phyloP scores from a whole-genome alignment of 2,329 filamentous ascomycete genomes.

The Fusarium verrucosum region DNA sequence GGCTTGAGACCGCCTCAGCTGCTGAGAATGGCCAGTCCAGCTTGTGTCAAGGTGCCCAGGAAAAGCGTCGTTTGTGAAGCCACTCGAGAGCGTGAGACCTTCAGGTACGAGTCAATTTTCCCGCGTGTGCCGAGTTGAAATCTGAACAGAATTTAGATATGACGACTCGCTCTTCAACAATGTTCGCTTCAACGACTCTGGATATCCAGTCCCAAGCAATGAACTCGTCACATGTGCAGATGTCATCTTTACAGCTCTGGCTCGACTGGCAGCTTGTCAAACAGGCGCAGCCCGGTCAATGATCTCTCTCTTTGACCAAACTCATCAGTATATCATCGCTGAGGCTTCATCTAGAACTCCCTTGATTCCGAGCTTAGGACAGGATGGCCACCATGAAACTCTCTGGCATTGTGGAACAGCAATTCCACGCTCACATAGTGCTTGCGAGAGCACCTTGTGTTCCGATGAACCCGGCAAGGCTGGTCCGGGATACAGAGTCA shows the following conservation, averaged over 20 bases:
- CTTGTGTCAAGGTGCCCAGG: constrained; percentile 8
- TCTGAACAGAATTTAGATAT: constrained; percentile 2
- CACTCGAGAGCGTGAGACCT: constrained; percentile 46
- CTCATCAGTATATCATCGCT: constrained; percentile 60
- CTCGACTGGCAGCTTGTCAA: constrained; percentile 58
- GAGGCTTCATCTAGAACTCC: constrained; percentile 58
- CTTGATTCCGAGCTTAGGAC: constrained; percentile 41
- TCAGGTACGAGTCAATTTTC: constrained; percentile 37
- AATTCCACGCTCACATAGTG: constrained; percentile 44
- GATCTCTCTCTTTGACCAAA: constrained; percentile 61
- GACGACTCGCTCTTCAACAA: constrained; percentile 20
- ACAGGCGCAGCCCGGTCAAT: constrained; percentile 54
- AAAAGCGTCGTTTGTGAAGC: constrained; percentile 38
- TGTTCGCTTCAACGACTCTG: constrained; percentile 40
- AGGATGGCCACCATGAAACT: constrained; percentile 5
- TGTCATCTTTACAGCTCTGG: constrained; percentile 56
- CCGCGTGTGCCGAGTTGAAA: neutral
- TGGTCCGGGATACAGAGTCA: neutral
- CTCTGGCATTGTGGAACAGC: constrained; percentile 47
- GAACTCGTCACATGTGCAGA: constrained; percentile 47
- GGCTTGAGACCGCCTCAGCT: neutral
- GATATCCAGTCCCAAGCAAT: constrained; percentile 34
- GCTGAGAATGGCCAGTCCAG: constrained; percentile 5
- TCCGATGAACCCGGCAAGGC: neutral
- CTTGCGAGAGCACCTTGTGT: constrained; percentile 45